Percentiles rank a stretch among this genome's conserved stretches.
phyloP scores from a whole-genome alignment of 306 rosid genomes.

The Cucurbita maxima region DNA sequence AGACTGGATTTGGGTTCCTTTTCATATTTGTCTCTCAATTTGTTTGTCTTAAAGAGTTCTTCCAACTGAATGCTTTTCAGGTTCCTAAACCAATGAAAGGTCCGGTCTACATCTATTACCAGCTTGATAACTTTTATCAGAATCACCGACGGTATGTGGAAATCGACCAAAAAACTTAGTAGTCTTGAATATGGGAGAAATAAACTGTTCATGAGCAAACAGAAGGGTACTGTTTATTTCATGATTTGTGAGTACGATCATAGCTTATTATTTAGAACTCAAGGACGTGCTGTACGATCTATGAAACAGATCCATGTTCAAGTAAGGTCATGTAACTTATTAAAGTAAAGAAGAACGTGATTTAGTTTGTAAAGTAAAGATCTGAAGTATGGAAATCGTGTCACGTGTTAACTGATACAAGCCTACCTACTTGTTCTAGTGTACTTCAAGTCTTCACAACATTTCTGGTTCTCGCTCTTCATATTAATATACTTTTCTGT shows the following conservation, averaged over 20 bases:
- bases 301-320: background rate
- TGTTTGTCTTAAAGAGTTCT: background rate
- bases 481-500: background rate
- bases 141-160: constrained; percentile 67
- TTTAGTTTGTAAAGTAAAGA: background rate
- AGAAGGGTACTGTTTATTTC: background rate
- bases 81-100: constrained; percentile 51
- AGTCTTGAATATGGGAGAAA: background rate
- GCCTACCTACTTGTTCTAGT: background rate
- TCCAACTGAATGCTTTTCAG: constrained; percentile 27
- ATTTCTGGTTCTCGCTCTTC: background rate
- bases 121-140: constrained; percentile 67
- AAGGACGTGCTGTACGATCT: background rate
- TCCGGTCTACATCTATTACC: constrained; percentile 66
- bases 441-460: background rate
- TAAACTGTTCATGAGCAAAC: background rate
- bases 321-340: background rate
- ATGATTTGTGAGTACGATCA: background rate
- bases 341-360: background rate
- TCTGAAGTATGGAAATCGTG: background rate
- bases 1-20: background rate
- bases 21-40: background rate
- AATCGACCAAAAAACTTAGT: background rate
- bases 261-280: background rate
- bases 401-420: background rate